These are phyloP conservation scores for Mariannaea sp. DNA, from an alignment of 2,329 filamentous ascomycete genomes.

Conservation along the genomic window DNA sequence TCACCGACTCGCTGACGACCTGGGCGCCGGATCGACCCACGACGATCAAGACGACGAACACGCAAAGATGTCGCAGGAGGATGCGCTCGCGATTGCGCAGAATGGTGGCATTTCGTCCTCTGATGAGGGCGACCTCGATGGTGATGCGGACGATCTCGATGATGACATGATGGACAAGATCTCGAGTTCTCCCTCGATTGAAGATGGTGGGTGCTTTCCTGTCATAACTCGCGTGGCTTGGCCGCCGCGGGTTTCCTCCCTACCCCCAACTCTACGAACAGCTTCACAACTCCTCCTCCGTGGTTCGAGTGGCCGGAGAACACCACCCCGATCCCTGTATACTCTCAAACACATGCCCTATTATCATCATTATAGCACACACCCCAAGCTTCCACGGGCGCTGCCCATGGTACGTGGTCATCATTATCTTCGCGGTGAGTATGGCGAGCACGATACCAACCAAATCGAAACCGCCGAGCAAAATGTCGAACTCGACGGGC, in stretches of 20 bases:
- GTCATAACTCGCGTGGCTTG: constrained; percentile 44
- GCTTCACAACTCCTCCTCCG: constrained; percentile 34
- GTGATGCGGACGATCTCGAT: constrained; percentile 76
- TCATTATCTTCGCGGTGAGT: constrained; percentile 58
- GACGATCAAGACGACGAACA: constrained; percentile 28
- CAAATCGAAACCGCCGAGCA: constrained; percentile 39
- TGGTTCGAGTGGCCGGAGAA: constrained; percentile 32
- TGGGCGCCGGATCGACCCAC: constrained; percentile 46
- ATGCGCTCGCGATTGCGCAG: constrained; percentile 63
- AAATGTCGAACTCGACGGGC: neutral
- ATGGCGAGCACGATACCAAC: constrained; percentile 38
- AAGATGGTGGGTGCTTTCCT: constrained; percentile 86
- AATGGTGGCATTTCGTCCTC: constrained; percentile 60
- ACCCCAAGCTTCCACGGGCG: constrained; percentile 25
- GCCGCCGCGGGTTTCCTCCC: constrained; percentile 52
- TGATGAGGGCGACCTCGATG: constrained; percentile 68
- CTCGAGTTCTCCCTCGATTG: constrained; percentile 97
- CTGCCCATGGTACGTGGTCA: constrained; percentile 29
- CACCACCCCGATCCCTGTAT: constrained; percentile 49
- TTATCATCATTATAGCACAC: constrained; percentile 28
- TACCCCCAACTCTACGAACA: constrained; percentile 42
- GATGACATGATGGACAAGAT: constrained; percentile 98
- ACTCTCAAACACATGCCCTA: constrained; percentile 39
- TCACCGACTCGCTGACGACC: constrained; percentile 53
- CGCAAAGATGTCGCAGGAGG: constrained; percentile 53